Base-by-base conservation (phyloP, 192 early-diverging fungal species). In the Spizellomyces sp. region DNA sequence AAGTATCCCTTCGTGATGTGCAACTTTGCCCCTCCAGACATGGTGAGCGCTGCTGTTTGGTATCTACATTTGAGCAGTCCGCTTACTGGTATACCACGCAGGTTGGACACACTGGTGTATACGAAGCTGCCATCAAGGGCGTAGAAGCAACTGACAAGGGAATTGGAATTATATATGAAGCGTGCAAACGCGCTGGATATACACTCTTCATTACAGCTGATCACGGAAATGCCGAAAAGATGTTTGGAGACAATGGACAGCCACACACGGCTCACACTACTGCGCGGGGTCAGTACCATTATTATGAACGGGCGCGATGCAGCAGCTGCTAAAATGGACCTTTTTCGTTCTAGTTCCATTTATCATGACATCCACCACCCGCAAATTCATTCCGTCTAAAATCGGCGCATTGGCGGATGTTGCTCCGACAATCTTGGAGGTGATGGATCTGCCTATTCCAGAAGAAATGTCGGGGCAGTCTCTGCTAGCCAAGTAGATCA, bases 151-250 rank as follows among this genome's bases (percentile, higher is more conserved):
- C 96, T 0, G 98, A 99, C 76, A 88, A 90, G 78, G 96, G 90
- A 5, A 98, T 99, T 75, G 95, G 95, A 45, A 82, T 84, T 64
- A 92, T 99, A 74, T 93, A 90, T 77, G 92, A 95, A 68, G 96
- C 98, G 27, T 98, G 96, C 80, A 89, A 93, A 78, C 77, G 81
- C 64, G 81, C 93, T 66, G 92, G 91, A 21, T 99, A 98, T 76
- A 83, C 89, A 50, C 83, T 99, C 48, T 95, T 99, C 76, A 79
- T 99, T 56, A 99, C 96, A 7, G 90, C 98, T 8, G 98, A 99
- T 81, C 98, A 99, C 79, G 98, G 98, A 46, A 99, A 99, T 75
- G 96, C 96, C 42, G 98, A 99, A 75, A 94, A 99, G 88, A 99
- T 99, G 96, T 60, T 96, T 50, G 84, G 88, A 8, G 94, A 96